Conservation (phyloP, 352 stramenopile species). For the Pythium rhizo-oryzae region DNA sequence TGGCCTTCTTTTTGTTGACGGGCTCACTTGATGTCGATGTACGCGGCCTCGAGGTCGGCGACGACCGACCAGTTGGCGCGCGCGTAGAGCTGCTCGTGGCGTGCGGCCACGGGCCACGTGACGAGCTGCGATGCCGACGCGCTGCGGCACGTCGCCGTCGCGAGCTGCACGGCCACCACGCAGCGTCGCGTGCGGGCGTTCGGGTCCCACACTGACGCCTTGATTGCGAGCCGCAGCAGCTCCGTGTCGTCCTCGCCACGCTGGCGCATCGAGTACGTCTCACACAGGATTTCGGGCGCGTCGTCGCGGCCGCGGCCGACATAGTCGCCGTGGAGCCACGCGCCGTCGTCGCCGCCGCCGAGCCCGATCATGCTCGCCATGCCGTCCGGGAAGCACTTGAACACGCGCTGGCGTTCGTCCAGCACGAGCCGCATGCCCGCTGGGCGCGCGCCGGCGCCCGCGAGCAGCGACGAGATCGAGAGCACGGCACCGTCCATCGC, state of each 20-base stretch:
- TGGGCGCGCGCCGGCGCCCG: neutral
- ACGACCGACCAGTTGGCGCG: slow-evolving; percentile 9
- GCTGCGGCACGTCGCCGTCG: neutral
- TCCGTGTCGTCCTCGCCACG: neutral
- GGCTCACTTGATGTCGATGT: slow-evolving; percentile 1
- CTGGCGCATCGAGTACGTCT: slow-evolving; percentile 20
- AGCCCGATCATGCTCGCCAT: slow-evolving; percentile 27
- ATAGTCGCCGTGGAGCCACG: slow-evolving; percentile 34
- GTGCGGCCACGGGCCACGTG: slow-evolving; percentile 8
- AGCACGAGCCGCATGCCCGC: slow-evolving; percentile 29
- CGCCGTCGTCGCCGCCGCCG: slow-evolving; percentile 7
- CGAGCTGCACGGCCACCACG: slow-evolving; percentile 10
- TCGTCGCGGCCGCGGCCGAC: slow-evolving; percentile 17
- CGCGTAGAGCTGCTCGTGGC: slow-evolving; percentile 16
- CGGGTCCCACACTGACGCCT: slow-evolving; percentile 7
- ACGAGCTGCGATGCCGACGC: neutral
- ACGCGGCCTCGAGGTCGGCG: slow-evolving; percentile 10
- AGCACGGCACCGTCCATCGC: slow-evolving; percentile 15
- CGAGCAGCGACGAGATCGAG: slow-evolving; percentile 17
- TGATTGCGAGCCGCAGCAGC: slow-evolving; percentile 11
- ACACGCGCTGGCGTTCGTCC: slow-evolving; percentile 34
- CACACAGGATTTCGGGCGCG: slow-evolving; percentile 8
- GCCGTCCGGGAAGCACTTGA: slow-evolving; percentile 34
- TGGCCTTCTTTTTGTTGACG: too few relatives aligned
- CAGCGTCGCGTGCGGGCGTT: neutral